phyloP scores from a whole-genome alignment of 2,329 filamentous ascomycete species.

The Seiridium cupressi region DNA sequence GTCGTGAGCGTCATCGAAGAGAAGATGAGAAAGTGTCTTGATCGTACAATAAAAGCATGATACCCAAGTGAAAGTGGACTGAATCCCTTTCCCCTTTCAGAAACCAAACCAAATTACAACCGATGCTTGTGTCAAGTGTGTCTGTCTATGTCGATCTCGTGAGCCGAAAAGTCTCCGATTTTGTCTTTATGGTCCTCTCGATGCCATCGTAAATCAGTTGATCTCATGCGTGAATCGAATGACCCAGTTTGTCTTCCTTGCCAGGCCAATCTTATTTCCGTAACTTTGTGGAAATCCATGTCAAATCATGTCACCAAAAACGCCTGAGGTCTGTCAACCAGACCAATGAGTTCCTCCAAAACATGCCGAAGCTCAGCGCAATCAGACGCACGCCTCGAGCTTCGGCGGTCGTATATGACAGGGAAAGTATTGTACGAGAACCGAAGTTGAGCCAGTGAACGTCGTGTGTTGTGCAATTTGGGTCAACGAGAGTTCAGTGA shows the following conservation, averaged over 20 bases:
- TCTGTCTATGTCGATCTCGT: constrained; percentile 28
- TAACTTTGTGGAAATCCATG: constrained; percentile 18
- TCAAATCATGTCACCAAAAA: constrained; percentile 23
- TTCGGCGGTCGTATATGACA: constrained; percentile 10
- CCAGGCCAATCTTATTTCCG: constrained; percentile 20
- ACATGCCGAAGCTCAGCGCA: constrained; percentile 7
- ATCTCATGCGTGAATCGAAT: constrained; percentile 20
- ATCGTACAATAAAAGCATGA: constrained; percentile 19
- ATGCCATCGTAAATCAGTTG: constrained; percentile 28
- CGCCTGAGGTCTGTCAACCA: constrained; percentile 18
- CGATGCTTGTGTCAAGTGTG: constrained; percentile 24
- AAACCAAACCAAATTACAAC: constrained; percentile 24
- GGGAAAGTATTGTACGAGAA: constrained; percentile 29
- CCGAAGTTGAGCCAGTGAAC: constrained; percentile 12
- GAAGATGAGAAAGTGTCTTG: constrained; percentile 7
- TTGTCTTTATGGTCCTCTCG: constrained; percentile 27
- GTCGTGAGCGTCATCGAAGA: constrained; percentile 2
- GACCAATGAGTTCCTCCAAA: constrained; percentile 21
- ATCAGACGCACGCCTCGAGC: constrained; percentile 12
- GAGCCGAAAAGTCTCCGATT: constrained; percentile 17
- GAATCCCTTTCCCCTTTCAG: constrained; percentile 15
- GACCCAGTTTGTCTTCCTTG: constrained; percentile 10
- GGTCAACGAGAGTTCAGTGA: constrained; percentile 63
- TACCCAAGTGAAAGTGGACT: constrained; percentile 18
- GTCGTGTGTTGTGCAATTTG: neutral